These are phyloP conservation scores for Microbotryum intermedium DNA, from an alignment of 1,284 basidiomycete species.

Conservation along the genomic window DNA sequence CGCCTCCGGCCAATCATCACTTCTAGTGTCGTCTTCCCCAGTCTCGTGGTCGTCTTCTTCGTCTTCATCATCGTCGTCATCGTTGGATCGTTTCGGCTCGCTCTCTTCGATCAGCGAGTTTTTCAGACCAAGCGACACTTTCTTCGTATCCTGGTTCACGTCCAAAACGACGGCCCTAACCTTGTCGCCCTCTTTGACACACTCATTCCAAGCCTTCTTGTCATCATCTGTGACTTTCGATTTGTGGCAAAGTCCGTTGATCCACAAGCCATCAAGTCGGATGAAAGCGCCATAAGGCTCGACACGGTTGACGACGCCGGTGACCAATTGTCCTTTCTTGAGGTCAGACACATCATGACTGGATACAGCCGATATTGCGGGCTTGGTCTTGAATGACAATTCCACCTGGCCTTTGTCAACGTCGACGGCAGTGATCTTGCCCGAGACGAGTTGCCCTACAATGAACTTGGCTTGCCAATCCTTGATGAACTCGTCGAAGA, in stretches of 20 bases:
- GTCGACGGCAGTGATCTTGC: constrained; percentile 68
- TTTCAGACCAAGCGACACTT: constrained; percentile 78
- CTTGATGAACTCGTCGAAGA: constrained; percentile 64
- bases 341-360: constrained; percentile 22
- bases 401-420: constrained; percentile 66
- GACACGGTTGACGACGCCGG: constrained; percentile 44
- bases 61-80: constrained; percentile 39
- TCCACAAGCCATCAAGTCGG: constrained; percentile 67
- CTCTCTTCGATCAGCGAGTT: constrained; percentile 63
- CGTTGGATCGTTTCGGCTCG: constrained; percentile 34
- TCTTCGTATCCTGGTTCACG: constrained; percentile 63
- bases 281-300: constrained; percentile 90
- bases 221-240: constrained; percentile 80
- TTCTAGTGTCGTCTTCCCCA: constrained; percentile 26
- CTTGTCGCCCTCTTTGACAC: constrained; percentile 76
- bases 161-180: constrained; percentile 71
- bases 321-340: constrained; percentile 39
- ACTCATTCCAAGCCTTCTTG: constrained; percentile 56
- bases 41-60: constrained; percentile 44
- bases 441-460: constrained; percentile 74
- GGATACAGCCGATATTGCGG: constrained; percentile 20
- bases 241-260: constrained; percentile 89
- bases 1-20: neutral
- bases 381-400: constrained; percentile 63
- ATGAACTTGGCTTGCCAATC: constrained; percentile 84